These are phyloP conservation scores for Parascedosporium putredinis DNA, from an alignment of 2,329 filamentous ascomycete genomes.

Conservation along the genomic window DNA sequence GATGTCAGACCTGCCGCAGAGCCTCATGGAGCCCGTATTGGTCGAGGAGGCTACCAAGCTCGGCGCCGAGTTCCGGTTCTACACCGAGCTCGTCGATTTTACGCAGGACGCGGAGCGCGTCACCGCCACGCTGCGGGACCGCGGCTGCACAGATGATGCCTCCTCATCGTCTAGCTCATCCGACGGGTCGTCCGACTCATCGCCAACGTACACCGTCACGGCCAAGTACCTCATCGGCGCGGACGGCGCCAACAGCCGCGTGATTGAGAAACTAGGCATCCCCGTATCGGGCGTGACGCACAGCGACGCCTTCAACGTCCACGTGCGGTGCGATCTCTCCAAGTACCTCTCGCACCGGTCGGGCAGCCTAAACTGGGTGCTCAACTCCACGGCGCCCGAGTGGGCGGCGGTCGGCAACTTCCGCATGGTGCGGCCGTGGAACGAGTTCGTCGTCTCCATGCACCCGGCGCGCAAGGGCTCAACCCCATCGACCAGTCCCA, in stretches of 20 bases:
- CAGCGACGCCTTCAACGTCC: constrained; percentile 23
- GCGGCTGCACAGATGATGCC: neutral
- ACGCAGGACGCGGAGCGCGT: constrained; percentile 18
- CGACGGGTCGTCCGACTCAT: too few relatives aligned
- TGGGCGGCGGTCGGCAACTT: constrained; percentile 33
- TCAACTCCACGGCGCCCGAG: constrained; percentile 35
- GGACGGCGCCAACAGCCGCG: constrained; percentile 35
- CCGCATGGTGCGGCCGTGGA: constrained; percentile 48
- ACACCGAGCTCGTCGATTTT: constrained; percentile 27
- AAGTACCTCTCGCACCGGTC: constrained; percentile 36
- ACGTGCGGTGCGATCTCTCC: constrained; percentile 34
- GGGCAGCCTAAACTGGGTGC: constrained; percentile 45
- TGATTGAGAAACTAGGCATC: constrained; percentile 22
- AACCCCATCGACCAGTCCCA: neutral
- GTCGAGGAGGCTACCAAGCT: constrained; percentile 26
- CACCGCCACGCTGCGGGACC: constrained; percentile 17
- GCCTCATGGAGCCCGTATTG: constrained; percentile 36
- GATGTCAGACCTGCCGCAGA: constrained; percentile 36
- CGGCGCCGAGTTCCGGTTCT: constrained; percentile 32
- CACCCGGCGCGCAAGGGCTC: constrained; percentile 8
- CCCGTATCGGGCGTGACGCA: constrained; percentile 19
- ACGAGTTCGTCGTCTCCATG: constrained; percentile 37
- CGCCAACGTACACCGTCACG: constrained; percentile 22
- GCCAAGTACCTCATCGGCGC: constrained; percentile 49
- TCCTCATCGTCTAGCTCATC: too few relatives aligned